Conservation (phyloP, 2,329 filamentous ascomycete species). For the Colletotrichum somersetense region DNA sequence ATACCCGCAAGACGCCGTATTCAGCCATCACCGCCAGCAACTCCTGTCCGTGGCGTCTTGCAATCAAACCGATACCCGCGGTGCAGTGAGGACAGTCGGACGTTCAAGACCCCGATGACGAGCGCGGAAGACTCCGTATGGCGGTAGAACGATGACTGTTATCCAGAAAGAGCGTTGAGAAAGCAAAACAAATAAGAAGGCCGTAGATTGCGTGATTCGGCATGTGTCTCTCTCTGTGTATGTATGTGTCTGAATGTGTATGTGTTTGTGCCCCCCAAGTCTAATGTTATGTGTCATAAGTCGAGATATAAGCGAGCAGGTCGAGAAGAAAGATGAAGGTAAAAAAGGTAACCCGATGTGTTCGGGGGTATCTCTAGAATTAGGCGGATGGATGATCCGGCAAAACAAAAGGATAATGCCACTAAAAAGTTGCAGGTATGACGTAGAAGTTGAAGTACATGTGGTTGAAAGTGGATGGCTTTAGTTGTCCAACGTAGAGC, state of each 20-base stretch:
- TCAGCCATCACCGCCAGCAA: constrained; percentile 8
- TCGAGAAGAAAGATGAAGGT: constrained; percentile 18
- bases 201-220: constrained; percentile 33
- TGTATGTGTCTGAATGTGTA: not conserved
- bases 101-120: not conserved
- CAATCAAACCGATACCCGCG: not conserved
- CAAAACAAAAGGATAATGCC: constrained; percentile 31
- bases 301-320: constrained; percentile 30
- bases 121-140: not conserved
- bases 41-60: not conserved
- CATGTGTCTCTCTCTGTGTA: not conserved
- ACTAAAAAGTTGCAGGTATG: constrained; percentile 13
- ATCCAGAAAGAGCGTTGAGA: constrained; percentile 19
- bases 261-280: constrained; percentile 17
- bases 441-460: constrained; percentile 15
- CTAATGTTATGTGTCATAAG: constrained; percentile 39
- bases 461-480: constrained; percentile 4
- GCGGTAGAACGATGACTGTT: constrained; percentile 9
- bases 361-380: constrained; percentile 45
- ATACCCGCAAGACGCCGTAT: constrained; percentile 26
- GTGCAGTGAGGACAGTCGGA: not conserved
- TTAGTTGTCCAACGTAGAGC: constrained; percentile 16
- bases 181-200: constrained; percentile 22
- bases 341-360: constrained; percentile 32
- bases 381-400: constrained; percentile 38